Evolutionary conservation across 495 filamentous ascomycete species (phyloP), one percentile per base, ranked within the genome.

Genomic region (Neurospora sp.): DNA sequence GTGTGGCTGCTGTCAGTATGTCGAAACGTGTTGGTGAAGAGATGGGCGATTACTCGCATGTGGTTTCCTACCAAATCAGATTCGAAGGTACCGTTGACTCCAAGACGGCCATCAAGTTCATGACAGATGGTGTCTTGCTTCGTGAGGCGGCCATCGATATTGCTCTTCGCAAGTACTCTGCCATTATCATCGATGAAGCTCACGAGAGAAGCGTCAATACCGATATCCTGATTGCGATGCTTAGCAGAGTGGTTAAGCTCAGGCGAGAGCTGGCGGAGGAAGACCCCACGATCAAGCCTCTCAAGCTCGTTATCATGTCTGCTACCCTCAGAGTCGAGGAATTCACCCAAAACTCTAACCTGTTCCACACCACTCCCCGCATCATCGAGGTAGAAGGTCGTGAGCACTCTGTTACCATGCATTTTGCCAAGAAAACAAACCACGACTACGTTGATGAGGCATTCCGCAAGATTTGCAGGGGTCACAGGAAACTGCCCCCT

Each of bases 301-400:
- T 99, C 75, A 99, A 98, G 82, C 86, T 99, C 7, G 89, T 99
- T 72, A 97, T 99, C 81, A 99, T 99, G 96, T 98, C 94, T 68
- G 96, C 96, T 27, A 99, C 96, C 2, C 85, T 98, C 9, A 85
- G 93, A 70, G 91, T 97, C 39, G 91, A 94, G 8, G 95, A 98
- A 77, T 95, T 99, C 76, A 92, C 91, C 3, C 86, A 93, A 72
- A 99, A 99, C 74, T 80, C 86, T 31, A 88, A 85, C 35, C 85
- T 99, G 0, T 99, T 98, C 80, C 85, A 89, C 4, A 84, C 82
- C n/a, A 87, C 91, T 3, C 96, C 96, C 0, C 94, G 94, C 10
- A 85, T 98, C 27, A 84, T 98, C 8, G 89, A 98, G 78, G 92
- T 93, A 0, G 96, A 99, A 80, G 96, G 96, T n/a, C 89, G 95